These are phyloP conservation scores for Phytophthora pistaciae DNA, from an alignment of 352 stramenopile genomes.

Conservation along the genomic window DNA sequence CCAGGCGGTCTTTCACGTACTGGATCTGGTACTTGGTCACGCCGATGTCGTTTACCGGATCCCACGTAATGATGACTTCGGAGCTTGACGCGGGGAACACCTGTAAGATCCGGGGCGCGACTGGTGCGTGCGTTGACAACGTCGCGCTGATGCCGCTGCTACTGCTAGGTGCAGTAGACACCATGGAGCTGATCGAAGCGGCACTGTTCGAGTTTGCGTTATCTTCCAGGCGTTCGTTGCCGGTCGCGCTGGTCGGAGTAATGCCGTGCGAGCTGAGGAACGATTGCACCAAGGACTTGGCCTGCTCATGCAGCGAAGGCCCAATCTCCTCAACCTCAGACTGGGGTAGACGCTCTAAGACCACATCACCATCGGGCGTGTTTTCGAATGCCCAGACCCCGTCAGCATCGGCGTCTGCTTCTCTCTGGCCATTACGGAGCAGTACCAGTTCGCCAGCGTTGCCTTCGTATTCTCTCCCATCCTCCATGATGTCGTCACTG, in stretches of 20 bases:
- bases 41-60: slow-evolving; percentile 60
- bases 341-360: slow-evolving; percentile 71
- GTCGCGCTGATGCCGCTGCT: slow-evolving; percentile 14
- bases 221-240: slow-evolving; percentile 13
- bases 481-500: slow-evolving; percentile 14
- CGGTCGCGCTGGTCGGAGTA: slow-evolving; percentile 24
- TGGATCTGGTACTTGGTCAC: slow-evolving; percentile 85
- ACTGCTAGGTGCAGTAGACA: slow-evolving; percentile 27
- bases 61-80: slow-evolving; percentile 81
- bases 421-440: slow-evolving; percentile 33
- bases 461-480: slow-evolving; percentile 28
- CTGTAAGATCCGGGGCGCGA: slow-evolving; percentile 62
- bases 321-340: slow-evolving; percentile 40
- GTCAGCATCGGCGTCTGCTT: slow-evolving; percentile 44
- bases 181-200: slow-evolving; percentile 29
- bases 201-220: slow-evolving; percentile 23
- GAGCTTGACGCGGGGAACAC: slow-evolving; percentile 66
- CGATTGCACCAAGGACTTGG: slow-evolving; percentile 72
- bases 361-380: slow-evolving; percentile 59
- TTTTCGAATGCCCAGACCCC: slow-evolving; percentile 79
- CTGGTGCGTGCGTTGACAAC: slow-evolving; percentile 14
- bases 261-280: slow-evolving; percentile 64
- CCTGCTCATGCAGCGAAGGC: slow-evolving; percentile 64
- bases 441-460: slow-evolving; percentile 28
- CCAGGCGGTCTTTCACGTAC: slow-evolving; percentile 81